Conservation (phyloP, 352 stramenopile genomes). For the Pythium pyrilobum region DNA sequence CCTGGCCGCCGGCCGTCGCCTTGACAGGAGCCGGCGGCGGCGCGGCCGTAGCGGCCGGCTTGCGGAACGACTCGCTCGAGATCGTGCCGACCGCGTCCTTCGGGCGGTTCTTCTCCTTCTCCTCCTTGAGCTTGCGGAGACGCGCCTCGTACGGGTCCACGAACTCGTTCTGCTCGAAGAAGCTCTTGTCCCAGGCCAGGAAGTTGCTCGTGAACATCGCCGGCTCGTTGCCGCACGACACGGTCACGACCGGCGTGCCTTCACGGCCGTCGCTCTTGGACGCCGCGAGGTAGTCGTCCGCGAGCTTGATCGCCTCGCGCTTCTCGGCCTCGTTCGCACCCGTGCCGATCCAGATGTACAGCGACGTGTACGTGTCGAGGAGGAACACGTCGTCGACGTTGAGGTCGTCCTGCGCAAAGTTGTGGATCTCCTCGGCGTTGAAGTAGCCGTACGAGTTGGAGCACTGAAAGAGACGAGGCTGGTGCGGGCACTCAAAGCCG, state of each 20-base stretch:
- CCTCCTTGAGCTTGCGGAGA: slow-evolving; percentile 68
- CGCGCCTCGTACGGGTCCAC: slow-evolving; percentile 88
- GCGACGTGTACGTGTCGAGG: slow-evolving; percentile 83
- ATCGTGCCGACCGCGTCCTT: slow-evolving; percentile 54
- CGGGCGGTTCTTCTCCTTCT: slow-evolving; percentile 67
- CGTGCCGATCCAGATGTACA: slow-evolving; percentile 90
- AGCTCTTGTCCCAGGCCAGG: slow-evolving; percentile 78
- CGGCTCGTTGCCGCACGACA: slow-evolving; percentile 80
- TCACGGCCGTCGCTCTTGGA: slow-evolving; percentile 79
- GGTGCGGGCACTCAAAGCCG: slow-evolving; percentile 59
- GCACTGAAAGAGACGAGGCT: slow-evolving; percentile 88
- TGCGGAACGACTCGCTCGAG: slow-evolving; percentile 39
- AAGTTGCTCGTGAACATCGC: slow-evolving; percentile 91
- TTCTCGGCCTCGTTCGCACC: slow-evolving; percentile 76
- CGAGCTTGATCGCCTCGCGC: slow-evolving; percentile 49
- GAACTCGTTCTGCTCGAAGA: slow-evolving; percentile 84
- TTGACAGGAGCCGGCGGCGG: slow-evolving; percentile 13
- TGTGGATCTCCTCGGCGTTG: slow-evolving; percentile 75
- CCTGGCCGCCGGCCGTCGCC: slow-evolving; percentile 21
- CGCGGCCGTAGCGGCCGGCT: slow-evolving; percentile 5
- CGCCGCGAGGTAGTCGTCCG: slow-evolving; percentile 66
- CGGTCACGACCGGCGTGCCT: slow-evolving; percentile 77
- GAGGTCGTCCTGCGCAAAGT: slow-evolving; percentile 90
- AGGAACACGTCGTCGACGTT: slow-evolving; percentile 91
- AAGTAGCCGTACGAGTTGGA: slow-evolving; percentile 88